A percentile compares a stretch with the other conserved stretches of the same genome.
These are phyloP conservation scores for Herpetomonas samuelpessoai DNA, from an alignment of 208 protist genomes.

Conservation along the genomic window DNA sequence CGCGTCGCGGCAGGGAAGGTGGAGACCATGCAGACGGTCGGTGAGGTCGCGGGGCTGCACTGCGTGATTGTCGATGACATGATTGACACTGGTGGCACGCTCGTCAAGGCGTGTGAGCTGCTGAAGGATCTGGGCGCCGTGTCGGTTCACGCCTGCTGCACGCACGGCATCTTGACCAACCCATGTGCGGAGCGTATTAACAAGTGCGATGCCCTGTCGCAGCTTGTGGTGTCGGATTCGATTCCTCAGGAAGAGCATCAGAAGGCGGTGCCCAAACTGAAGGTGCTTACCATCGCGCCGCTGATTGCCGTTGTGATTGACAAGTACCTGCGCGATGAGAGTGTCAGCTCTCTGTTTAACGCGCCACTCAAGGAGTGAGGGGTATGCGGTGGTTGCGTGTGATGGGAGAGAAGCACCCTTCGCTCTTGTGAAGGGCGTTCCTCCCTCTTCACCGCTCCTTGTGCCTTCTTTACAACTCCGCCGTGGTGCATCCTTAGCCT, in stretches of 20 bases:
- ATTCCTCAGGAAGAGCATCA: slow-evolving; percentile 90
- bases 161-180: slow-evolving; percentile 93
- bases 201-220: slow-evolving; percentile 73
- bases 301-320: slow-evolving; percentile 81
- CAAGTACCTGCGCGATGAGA: slow-evolving; percentile 67
- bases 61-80: slow-evolving; percentile 97
- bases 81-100: slow-evolving; percentile 95
- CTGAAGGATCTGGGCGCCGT: slow-evolving; percentile 91
- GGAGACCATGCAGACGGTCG: slow-evolving; percentile 92
- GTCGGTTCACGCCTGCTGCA: slow-evolving; percentile 91
- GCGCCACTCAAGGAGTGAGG: slow-evolving; percentile 21
- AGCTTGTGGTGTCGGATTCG: slow-evolving; percentile 93
- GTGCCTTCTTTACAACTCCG: too few relatives aligned
- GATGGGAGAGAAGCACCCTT: background rate
- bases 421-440: background rate
- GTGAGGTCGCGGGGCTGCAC: slow-evolving; percentile 91
- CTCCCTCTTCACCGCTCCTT: background rate
- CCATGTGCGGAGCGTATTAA: slow-evolving; percentile 87
- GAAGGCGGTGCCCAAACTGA: slow-evolving; percentile 72
- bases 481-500: too few relatives aligned
- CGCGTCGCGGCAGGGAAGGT: slow-evolving; percentile 76
- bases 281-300: slow-evolving; percentile 86
- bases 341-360: slow-evolving; percentile 65
- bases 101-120: slow-evolving; percentile 90
- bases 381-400: background rate